Evolutionary conservation across 441 rosid species (phyloP), one percentile per base, ranked within the genome.

Genomic region (Metrosideros polymorpha): DNA sequence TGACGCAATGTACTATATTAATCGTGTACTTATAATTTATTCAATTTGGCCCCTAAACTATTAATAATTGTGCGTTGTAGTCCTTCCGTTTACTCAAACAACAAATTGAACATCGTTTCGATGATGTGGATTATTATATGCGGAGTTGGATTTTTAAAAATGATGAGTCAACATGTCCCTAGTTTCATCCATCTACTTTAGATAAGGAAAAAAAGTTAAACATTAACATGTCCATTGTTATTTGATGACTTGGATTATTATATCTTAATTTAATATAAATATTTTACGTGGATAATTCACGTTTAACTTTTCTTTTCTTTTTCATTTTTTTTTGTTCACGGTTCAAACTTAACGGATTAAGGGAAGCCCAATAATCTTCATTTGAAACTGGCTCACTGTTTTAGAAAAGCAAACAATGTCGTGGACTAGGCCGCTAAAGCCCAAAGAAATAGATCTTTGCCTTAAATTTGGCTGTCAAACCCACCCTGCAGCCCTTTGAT

Each of bases 31-130:
- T 32, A 8, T 32, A 63, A 17, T 63, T 32, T 63, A 32, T 63
- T 63, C 5, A 8, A 18, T 30, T 0, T 7, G 12, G 4, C 9
- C 12, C 25, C 0, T 8, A 1, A 63, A 30, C 5, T 32, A 2
- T 30, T 2, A 2, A 35, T 30, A 61, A 61, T 8, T 63, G 2
- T 63, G 30, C 4, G 18, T 30, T 61, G 10, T 15, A 0, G 39
- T 63, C 0, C 1, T 30, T 17, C 5, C 3, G 0, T 17, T 63
- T 63, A 9, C 6, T 63, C 24, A 63, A 63, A 30, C 3, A 42
- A 32, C 0, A 18, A 51, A 30, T 63, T 30, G n/a, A n/a, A n/a
- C n/a, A n/a, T n/a, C n/a, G 30, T 63, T 15, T 30, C 3, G 0
- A 0, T 63, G 24, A 63, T 0, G 3, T 63, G 2, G 17, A 61